Percentiles rank a stretch among this genome's conserved stretches.
phyloP scores from a whole-genome alignment of 768 basidiomycete species.

The Mycena floridula region DNA sequence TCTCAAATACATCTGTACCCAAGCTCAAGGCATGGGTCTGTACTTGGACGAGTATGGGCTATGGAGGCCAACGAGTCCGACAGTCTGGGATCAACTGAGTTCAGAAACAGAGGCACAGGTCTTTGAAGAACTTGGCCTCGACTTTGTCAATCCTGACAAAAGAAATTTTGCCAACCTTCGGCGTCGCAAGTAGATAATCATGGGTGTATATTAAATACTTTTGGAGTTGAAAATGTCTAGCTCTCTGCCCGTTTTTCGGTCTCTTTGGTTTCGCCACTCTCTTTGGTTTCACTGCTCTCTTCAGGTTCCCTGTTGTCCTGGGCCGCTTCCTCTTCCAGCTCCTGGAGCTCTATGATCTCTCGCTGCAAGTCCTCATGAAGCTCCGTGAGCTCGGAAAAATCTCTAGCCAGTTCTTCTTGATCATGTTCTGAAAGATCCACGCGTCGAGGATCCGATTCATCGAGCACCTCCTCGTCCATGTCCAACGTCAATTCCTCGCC shows the following conservation, averaged over 20 bases:
- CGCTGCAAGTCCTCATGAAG: background rate
- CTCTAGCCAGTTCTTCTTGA: background rate
- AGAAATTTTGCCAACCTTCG: constrained; percentile 25
- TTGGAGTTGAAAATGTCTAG: too few species aligned
- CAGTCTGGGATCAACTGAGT: constrained; percentile 15
- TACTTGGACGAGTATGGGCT: constrained; percentile 58
- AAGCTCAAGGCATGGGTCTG: constrained; percentile 39
- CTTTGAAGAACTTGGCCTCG: constrained; percentile 25
- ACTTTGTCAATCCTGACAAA: constrained; percentile 30
- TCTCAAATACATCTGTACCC: constrained; percentile 26
- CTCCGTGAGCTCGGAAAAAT: background rate
- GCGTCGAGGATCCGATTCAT: background rate
- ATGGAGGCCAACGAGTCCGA: constrained; percentile 33
- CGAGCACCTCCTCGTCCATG: background rate
- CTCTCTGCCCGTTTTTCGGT: too few species aligned
- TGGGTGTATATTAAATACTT: too few species aligned
- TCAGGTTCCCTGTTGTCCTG: constrained; percentile 1
- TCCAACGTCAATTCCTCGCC: background rate
- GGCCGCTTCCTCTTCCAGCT: constrained; percentile 1
- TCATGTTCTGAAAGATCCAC: background rate
- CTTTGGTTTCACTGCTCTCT: too few species aligned
- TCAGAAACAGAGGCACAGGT: background rate
- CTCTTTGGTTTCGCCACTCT: too few species aligned
- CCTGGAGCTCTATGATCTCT: background rate
- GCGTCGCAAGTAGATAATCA: background rate